Percentiles rank a stretch among this genome's conserved stretches.
Conservation (phyloP, 202 grass and related monocot species). For the Zoysia matrella region DNA sequence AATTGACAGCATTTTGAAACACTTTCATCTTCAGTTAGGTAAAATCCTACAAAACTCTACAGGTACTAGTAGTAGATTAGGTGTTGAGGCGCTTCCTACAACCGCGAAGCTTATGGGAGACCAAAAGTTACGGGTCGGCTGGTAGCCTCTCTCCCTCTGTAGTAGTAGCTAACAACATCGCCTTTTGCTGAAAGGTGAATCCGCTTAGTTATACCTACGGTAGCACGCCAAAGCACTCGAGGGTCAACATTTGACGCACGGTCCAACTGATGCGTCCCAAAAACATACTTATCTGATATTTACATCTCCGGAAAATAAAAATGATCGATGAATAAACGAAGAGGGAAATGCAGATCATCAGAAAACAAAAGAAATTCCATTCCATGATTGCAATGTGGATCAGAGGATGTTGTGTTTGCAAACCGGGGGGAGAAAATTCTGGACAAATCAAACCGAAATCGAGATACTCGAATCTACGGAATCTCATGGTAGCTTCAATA, state of each 20-base stretch:
- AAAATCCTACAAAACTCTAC: constrained; percentile 40
- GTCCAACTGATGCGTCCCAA: background rate
- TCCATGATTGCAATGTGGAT: background rate
- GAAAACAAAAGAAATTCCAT: background rate
- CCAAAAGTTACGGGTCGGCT: constrained; percentile 45
- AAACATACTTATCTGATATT: background rate
- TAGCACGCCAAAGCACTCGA: constrained; percentile 19
- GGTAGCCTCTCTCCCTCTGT: background rate
- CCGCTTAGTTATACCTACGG: constrained; percentile 25
- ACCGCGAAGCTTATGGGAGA: constrained; percentile 39
- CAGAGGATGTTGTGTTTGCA: too few relatives aligned
- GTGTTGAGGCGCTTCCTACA: constrained; percentile 38
- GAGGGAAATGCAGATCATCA: background rate
- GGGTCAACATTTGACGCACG: constrained; percentile 1
- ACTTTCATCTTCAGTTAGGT: constrained; percentile 22
- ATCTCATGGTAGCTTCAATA: too few relatives aligned
- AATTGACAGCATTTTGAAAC: constrained; percentile 14
- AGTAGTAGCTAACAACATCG: constrained; percentile 30
- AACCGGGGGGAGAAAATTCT: background rate
- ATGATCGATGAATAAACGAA: background rate
- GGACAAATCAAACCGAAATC: background rate
- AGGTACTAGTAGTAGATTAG: constrained; percentile 25
- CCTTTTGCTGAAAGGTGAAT: constrained; percentile 55
- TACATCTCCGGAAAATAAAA: background rate
- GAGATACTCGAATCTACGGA: too few relatives aligned